phyloP scores from a whole-genome alignment of 2,329 filamentous ascomycete species.

The Cordyceps tenuipes region DNA sequence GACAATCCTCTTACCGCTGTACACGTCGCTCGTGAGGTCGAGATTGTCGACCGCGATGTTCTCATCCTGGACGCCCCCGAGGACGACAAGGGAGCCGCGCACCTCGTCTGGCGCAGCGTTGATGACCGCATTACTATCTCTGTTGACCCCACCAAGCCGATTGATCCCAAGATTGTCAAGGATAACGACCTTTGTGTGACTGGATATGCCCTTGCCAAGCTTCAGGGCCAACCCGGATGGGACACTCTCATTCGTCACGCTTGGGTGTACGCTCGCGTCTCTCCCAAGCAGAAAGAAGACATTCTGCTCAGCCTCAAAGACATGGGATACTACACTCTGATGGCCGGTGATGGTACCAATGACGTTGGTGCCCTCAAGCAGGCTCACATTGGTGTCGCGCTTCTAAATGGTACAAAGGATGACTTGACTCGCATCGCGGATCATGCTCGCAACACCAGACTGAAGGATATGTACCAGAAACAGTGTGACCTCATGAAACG shows the following conservation, averaged over 20 bases:
- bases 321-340: conserved; percentile 93
- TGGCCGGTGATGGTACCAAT: conserved; percentile 98
- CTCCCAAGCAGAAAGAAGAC: conserved; percentile 97
- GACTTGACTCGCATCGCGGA: conserved; percentile 88
- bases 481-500: conserved; percentile 84
- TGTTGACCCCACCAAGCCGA: conserved; percentile 72
- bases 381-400: conserved; percentile 90
- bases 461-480: conserved; percentile 99
- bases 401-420: conserved; percentile 88
- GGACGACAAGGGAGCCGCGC: conserved; percentile 70
- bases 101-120: conserved; percentile 87
- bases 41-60: conserved; percentile 93
- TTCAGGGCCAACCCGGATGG: conserved; percentile 71
- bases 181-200: conserved; percentile 92
- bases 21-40: conserved; percentile 89
- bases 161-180: conserved; percentile 73
- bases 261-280: conserved; percentile 98
- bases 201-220: conserved; percentile 85
- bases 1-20: conserved; percentile 96
- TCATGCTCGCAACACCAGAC: conserved; percentile 87
- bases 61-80: conserved; percentile 93
- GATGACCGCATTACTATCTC: conserved; percentile 82
- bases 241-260: conserved; percentile 73
- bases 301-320: conserved; percentile 95
- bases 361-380: conserved; percentile 97